Evolutionary conservation across 345 rosid species (phyloP), one percentile per base, ranked within the genome.

Genomic region (Gossypioides kirkii): DNA sequence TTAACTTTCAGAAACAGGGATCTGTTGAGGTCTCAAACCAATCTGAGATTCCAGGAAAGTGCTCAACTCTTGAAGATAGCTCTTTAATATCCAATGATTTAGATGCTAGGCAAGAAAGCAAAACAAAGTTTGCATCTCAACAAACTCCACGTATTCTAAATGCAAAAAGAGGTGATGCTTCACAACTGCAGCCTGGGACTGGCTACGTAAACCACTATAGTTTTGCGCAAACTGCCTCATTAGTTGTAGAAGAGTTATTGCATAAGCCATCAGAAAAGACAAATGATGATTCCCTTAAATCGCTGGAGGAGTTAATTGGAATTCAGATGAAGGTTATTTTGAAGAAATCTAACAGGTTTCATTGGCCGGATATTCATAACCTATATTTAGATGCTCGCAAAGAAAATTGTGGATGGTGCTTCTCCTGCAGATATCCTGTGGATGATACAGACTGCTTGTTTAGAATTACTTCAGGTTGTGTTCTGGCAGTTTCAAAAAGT

Each of bases 321-420:
- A 73, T 77, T 49, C 93, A 95, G 86, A 80, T 86, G 92, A 95
- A 86, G 86, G 81, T 82, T 69, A 92, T 95, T 68, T 85, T 90
- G 81, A 89, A 84, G 83, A 87, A 82, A 73, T 77, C 83, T 69
- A 61, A 80, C 59, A 91, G 77, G 81, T 89, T 92, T 77, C 74
- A 65, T 64, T 89, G 95, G 97, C 88, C 87, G 69, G 80, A 81
- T 80, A 74, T 79, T 70, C 80, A 68, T 71, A 82, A 77, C 43
- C 78, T 78, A 28, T 81, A 77, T 50, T 66, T 70, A 43, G 86
- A 80, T 79, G 75, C 76, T 2, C 83, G 70, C 83, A 92, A 80
- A 79, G 99, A 92, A 83, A 89, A 80, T 69, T 95, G 99, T 82
- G 99, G 99, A 55, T 95, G 99, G 99, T 95, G 99, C 86, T 86